These are phyloP conservation scores for Cercophora sp. DNA, from an alignment of 495 filamentous ascomycete species.

Conservation along the genomic window DNA sequence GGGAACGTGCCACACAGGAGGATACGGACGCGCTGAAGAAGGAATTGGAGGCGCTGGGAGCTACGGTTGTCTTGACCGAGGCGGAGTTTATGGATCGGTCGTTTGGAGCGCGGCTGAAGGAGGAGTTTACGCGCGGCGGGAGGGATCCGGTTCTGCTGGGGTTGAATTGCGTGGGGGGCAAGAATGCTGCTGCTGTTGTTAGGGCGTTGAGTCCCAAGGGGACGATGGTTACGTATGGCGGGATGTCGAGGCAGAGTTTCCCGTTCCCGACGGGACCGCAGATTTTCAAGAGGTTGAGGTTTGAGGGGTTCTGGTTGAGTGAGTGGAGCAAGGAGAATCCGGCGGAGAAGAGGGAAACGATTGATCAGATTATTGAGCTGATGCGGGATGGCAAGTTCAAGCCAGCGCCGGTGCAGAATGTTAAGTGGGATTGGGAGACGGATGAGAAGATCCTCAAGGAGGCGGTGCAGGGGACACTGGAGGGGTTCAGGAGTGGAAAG, in stretches of 20 bases:
- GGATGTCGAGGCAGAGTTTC: slow-evolving; percentile 84
- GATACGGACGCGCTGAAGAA: slow-evolving; percentile 63
- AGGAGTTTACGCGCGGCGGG: slow-evolving; percentile 62
- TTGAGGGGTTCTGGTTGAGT: slow-evolving; percentile 93
- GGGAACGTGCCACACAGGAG: slow-evolving; percentile 57
- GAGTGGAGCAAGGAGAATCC: slow-evolving; percentile 78
- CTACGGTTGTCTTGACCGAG: slow-evolving; percentile 77
- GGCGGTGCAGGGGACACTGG: slow-evolving; percentile 76
- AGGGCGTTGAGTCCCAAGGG: slow-evolving; percentile 61
- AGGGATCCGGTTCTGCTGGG: slow-evolving; percentile 67
- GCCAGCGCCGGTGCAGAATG: slow-evolving; percentile 73
- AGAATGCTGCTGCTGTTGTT: slow-evolving; percentile 68
- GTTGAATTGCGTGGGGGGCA: slow-evolving; percentile 94
- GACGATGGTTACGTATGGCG: slow-evolving; percentile 89
- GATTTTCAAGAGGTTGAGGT: slow-evolving; percentile 85
- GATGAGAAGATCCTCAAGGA: slow-evolving; percentile 60
- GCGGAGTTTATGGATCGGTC: slow-evolving; percentile 58
- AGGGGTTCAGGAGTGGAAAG: slow-evolving; percentile 80
- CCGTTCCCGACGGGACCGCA: slow-evolving; percentile 69
- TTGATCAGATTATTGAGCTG: slow-evolving; percentile 74
- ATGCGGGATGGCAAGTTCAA: slow-evolving; percentile 71
- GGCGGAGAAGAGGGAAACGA: slow-evolving; percentile 67
- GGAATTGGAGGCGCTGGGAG: slow-evolving; percentile 69
- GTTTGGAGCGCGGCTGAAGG: slow-evolving; percentile 61
- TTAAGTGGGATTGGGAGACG: slow-evolving; percentile 77